Base-by-base conservation (phyloP, 495 filamentous ascomycete species). In the Penicillium steckii region DNA sequence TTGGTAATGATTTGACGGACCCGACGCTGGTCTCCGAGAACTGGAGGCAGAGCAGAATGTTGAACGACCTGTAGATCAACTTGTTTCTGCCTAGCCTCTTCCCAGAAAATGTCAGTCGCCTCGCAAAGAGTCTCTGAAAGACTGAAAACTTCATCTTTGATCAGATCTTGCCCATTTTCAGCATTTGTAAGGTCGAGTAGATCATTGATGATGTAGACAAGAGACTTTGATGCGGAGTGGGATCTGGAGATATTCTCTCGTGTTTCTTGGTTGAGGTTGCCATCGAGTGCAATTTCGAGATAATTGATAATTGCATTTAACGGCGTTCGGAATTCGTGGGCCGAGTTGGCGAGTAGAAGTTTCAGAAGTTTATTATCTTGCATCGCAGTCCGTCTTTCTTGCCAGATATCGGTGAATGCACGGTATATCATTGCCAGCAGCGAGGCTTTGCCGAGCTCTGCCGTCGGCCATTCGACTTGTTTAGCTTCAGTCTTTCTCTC, bases 221-320 rank as follows among this genome's bases (percentile, higher is more conserved):
- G 72, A 3, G 89, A 94, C 67, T 93, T 95, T 1, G 91, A 96
- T 10, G 91, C 91, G 8, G 90, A 93, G 60, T 96, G 90, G 5
- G 91, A 95, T 49, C 81, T 84, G 1, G 88, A 80, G 8, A 96
- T 76, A 56, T 93, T 92, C 15, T 95, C 91, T 33, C 91, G 76
- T 2, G 89, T 93, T 58, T 95, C 91, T 27, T 80, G 70, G 60
- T 94, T 89, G 3, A 95, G 76, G 0, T 80, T 67, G 7, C 88
- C 88, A 66, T 95, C 91, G 12, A 96, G 74, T 0, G 88, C 91
- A 57, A 95, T 95, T 55, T 96, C 91, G 6, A 96, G 75, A 56
- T 92, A 95, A 56, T 96, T 96, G 66, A 96, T 95, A 53, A 95
- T 94, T 18, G 91, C 91, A 62, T 95, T 95, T 3, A 96, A 72